Base-by-base conservation (phyloP, 345 rosid genomes). In the Orychophragmus violaceus region DNA sequence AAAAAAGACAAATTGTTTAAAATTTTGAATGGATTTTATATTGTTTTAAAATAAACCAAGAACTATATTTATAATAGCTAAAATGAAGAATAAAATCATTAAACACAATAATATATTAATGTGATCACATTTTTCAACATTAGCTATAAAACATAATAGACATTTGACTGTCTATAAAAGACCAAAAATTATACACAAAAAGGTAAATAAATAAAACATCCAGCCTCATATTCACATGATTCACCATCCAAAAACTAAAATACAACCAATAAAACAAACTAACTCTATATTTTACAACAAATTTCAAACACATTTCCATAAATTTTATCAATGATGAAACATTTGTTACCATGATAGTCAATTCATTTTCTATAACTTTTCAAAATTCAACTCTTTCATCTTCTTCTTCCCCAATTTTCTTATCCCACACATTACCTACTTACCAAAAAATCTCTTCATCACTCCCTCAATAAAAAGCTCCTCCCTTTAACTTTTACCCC, bases 401-500 rank as follows among this genome's bases (percentile, higher is more conserved):
- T 2, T 62, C 46, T 2, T 62, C 48, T 57, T 64, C 42, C n/a
- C 50, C 33, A 56, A 58, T 35, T 35, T 19, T 32, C 68, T 35
- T 69, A 60, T 21, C 57, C 7, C 52, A 30, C 61, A 39, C 63
- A 71, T 62, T 53, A 30, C 27, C 65, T 39, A 39, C 71, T 79
- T 79, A 67, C 82, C 84, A 80, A 8, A 75, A 77, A 61, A 70
- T n/a, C 24, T 60, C 50, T 21, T 18, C 52, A 21, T 45, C 51
- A 64, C 62, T 51, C 66, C 59, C 76, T 77, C 74, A 67, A 75
- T 60, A 55, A 19, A 78, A 78, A 68, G 57, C 78, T 72, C 63
- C 67, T 35, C 44, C 50, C 64, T 58, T 78, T 46, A 0, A 28
- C 2, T 0, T 65, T 62, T 39, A 16, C 49, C 35, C 53, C 19